Conservation (phyloP, 2,329 filamentous ascomycete species). For the Decorospora gaudefroyi region DNA sequence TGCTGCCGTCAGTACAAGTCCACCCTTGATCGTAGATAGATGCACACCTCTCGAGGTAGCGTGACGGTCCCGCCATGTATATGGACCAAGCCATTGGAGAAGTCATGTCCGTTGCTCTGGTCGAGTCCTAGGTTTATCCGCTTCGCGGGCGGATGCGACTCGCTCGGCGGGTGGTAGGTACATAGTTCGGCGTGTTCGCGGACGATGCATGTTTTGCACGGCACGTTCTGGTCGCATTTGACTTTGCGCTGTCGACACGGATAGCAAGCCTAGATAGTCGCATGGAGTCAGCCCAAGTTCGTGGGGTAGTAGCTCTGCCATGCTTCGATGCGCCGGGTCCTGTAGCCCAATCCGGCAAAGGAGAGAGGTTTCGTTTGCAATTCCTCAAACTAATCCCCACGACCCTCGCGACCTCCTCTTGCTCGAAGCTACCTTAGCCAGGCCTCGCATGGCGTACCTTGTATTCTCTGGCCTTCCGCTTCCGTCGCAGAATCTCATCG, state of each 20-base stretch:
- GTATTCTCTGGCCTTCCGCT: constrained; percentile 58
- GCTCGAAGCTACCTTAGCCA: background rate
- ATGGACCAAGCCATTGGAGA: constrained; percentile 47
- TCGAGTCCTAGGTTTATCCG: constrained; percentile 42
- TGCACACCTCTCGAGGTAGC: constrained; percentile 46
- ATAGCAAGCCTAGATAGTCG: constrained; percentile 50
- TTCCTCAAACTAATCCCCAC: background rate
- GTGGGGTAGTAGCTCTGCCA: constrained; percentile 19
- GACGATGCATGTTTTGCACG: constrained; percentile 57
- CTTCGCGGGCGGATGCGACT: constrained; percentile 49
- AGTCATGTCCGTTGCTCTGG: constrained; percentile 43
- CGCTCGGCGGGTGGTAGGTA: constrained; percentile 49
- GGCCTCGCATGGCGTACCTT: constrained; percentile 45
- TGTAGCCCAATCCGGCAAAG: constrained; percentile 24
- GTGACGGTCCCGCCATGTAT: constrained; percentile 48
- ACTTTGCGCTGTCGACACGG: constrained; percentile 55
- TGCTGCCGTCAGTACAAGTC: constrained; percentile 29
- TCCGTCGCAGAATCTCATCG: constrained; percentile 56
- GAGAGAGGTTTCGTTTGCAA: constrained; percentile 7
- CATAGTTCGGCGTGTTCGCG: constrained; percentile 58
- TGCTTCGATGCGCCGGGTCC: constrained; percentile 17
- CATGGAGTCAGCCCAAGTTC: constrained; percentile 24
- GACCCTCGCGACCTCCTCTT: constrained; percentile 2
- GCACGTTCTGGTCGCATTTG: constrained; percentile 55
- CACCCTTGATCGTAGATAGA: background rate